Base-by-base conservation (phyloP, 495 filamentous ascomycete species). In the Staphylotrichum tortipilum region DNA sequence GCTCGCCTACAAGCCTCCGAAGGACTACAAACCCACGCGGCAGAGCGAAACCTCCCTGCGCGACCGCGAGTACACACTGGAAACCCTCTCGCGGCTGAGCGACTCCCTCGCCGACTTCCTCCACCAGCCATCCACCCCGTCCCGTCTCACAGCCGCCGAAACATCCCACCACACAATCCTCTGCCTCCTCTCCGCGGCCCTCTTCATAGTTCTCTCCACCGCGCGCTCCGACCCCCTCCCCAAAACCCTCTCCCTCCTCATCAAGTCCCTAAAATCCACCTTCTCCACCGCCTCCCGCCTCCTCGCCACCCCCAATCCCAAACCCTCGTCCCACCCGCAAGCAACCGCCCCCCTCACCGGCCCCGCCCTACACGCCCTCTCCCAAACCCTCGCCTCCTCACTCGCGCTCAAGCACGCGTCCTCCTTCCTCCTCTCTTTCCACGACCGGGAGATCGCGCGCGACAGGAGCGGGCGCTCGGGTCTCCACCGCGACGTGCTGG, bases 21-120 rank as follows among this genome's bases (percentile, higher is more conserved):
- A 71, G 34, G 69, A 70, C 29, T 68, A 68, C 49, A 71, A 70
- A 30, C 64, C 68, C 3, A n/a, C n/a, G n/a, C n/a, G n/a, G n/a
- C n/a, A n/a, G n/a, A n/a, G 39, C 60, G n/a, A 70, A 64, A 23
- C 21, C 62, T 3, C 61, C n/a, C 51, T 64, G 22, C 40, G 53
- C 17, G 69, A 74, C 29, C 66, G 62, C 51, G 58, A 64, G 36
- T 67, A 67, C 45, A 59, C 65, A 1, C 18, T 61, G 12, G 56
- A 63, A 11, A 52, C 57, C 0, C 60, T 63, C 33, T 41, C 50
- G 0, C 53, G 47, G 6, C 47, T 74, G 7, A 62, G 61, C 50
- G 49, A 54, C 42, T 61, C 65, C 7, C 63, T 75, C 10, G 53
- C 54, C 12, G 38, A 39, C 39, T 59, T 73, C 29, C 36, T 71